Evolutionary conservation across 1,139 yeast genomes (phyloP), one percentile per base, ranked within the genome.

Genomic region (Arxiozyma slooffiae): DNA sequence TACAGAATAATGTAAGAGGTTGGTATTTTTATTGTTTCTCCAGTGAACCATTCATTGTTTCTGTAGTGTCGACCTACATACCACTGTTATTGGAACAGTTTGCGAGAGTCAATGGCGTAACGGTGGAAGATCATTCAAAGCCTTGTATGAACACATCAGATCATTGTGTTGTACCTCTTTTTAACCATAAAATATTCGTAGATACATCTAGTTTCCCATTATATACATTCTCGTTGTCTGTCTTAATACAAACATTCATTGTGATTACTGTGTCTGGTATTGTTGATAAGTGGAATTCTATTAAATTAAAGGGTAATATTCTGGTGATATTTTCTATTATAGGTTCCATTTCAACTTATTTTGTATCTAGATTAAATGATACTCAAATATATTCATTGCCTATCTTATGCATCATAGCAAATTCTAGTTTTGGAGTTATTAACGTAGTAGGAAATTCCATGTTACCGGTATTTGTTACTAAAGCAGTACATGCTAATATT

Each of bases 371-470:
- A 17, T 65, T 80, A 14, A 62, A 69, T 4, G 64, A 73, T 1
- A 61, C 68, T 37, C 76, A 77, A 48, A 81, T 79, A 58, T 79
- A 80, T 52, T 55, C 74, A 20, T 79, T 85, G 1, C 76, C 85
- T 0, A 26, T 77, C 0, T 66, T 80, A 34, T 82, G 85, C 2
- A 73, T 82, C 8, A 48, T 79, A 0, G 81, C 85, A 1, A 82
- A 81, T 57, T 71, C 82, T n/a, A 76, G 83, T 22, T 82, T 78
- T 66, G 89, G 90, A 1, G 85, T 83, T 4, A 85, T 81, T 3
- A 79, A 80, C 48, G 89, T 83, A 14, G 81, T 87, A 53, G 88
- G 87, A n/a, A 83, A 83, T 62, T 80, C 89, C 1, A 77, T 78
- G 54, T 63, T 83, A 38, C 87, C 89, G 0, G 71, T 77, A 0